Conservation (phyloP, 805 yeast genomes). For the Scheffersomyces coipomensis region DNA sequence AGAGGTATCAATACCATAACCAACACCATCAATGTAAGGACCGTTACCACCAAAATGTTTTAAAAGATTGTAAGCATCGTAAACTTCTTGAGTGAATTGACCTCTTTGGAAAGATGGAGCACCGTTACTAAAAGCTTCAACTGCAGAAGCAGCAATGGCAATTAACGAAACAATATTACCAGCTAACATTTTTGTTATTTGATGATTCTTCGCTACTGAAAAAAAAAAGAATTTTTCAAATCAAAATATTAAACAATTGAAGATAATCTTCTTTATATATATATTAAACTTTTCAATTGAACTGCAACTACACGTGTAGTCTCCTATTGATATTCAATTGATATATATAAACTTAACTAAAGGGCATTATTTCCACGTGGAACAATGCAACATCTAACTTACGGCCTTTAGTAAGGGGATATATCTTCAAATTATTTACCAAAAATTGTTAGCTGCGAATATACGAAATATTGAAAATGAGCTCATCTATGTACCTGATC, state of each 20-base stretch:
- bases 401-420: not conserved
- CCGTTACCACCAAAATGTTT: conserved; percentile 54
- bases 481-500: not conserved
- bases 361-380: not conserved
- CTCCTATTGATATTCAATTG: not conserved
- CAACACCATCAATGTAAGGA: conserved; percentile 51
- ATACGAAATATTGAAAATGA: too few relatives aligned
- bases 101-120: not conserved
- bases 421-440: too few relatives aligned
- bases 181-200: conserved; percentile 1
- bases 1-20: conserved; percentile 51
- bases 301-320: too few relatives aligned
- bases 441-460: too few relatives aligned
- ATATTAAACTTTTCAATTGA: too few relatives aligned
- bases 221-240: too few relatives aligned
- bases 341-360: not conserved
- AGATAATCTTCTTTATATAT: not conserved
- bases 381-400: not conserved
- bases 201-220: not conserved
- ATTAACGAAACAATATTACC: not conserved
- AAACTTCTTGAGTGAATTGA: not conserved
- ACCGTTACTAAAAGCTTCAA: not conserved
- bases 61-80: conserved; percentile 36
- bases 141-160: not conserved
- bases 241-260: not conserved